Evolutionary conservation across 768 basidiomycete genomes (phyloP).

Genomic region (Suillus spraguei): DNA sequence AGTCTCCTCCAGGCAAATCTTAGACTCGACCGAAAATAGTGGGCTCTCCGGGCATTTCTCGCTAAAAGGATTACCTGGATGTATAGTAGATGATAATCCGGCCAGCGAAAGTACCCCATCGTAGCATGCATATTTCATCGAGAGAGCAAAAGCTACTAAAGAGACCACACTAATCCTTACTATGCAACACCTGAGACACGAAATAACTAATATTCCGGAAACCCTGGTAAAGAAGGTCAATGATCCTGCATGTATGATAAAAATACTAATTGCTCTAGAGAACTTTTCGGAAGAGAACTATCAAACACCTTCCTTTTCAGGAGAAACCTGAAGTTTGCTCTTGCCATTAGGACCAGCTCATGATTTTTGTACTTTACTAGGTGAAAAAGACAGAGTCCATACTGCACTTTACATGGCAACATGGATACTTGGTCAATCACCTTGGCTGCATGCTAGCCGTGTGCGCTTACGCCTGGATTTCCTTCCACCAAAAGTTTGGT

Average conservation of each 20-base stretch:
- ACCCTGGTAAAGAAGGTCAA: too few relatives aligned
- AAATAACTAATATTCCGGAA: too few relatives aligned
- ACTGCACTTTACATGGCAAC: slow-evolving; percentile 24
- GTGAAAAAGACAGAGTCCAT: background rate
- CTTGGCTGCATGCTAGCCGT: slow-evolving; percentile 20
- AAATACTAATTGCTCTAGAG: too few relatives aligned
- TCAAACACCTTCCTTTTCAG: background rate
- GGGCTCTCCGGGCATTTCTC: too few relatives aligned
- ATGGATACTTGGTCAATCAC: slow-evolving; percentile 22
- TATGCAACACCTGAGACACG: too few relatives aligned
- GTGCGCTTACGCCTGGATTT: slow-evolving; percentile 20
- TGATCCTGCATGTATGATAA: too few relatives aligned
- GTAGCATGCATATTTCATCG: background rate
- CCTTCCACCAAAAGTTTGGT: slow-evolving; percentile 19
- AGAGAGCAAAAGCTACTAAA: background rate
- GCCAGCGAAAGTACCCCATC: background rate
- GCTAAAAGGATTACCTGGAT: background rate
- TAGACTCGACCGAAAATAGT: background rate
- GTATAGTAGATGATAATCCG: too few relatives aligned
- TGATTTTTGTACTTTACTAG: background rate
- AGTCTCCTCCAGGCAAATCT: background rate
- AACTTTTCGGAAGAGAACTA: too few relatives aligned
- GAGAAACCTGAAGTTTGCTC: background rate
- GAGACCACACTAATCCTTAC: too few relatives aligned
- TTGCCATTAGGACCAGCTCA: background rate